Evolutionary conservation across 768 basidiomycete species (phyloP).

Genomic region (Polyporus arcularius): DNA sequence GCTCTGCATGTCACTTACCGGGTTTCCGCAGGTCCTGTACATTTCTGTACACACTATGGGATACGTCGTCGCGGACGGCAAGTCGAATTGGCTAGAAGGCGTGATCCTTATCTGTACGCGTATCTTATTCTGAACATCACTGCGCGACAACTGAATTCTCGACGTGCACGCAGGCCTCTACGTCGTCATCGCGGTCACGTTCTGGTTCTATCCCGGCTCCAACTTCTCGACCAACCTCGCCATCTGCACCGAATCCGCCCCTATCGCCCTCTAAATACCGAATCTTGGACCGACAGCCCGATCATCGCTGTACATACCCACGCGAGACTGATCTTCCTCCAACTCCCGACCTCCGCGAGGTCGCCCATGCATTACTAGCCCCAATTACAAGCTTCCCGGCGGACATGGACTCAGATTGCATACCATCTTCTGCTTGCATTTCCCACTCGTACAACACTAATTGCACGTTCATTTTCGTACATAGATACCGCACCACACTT

Average conservation of each 20-base stretch:
- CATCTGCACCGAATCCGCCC: constrained; percentile 24
- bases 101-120: constrained; percentile 67
- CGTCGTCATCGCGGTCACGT: constrained; percentile 54
- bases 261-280: constrained; percentile 6
- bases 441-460: background rate
- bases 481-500: background rate
- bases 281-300: background rate
- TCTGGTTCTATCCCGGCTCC: constrained; percentile 53
- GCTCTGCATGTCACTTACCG: background rate
- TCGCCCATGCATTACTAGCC: constrained; percentile 12
- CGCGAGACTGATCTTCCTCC: background rate
- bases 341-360: constrained; percentile 4
- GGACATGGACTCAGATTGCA: constrained; percentile 4
- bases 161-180: constrained; percentile 44
- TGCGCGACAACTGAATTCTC: constrained; percentile 2
- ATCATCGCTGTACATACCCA: background rate
- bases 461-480: background rate
- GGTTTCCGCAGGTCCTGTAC: constrained; percentile 34
- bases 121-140: background rate
- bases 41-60: constrained; percentile 69
- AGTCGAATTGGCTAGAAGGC: constrained; percentile 93
- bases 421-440: background rate
- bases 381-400: background rate
- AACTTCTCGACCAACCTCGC: constrained; percentile 34
- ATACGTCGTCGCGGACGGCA: constrained; percentile 83